Base-by-base conservation (phyloP, 768 basidiomycete genomes). In the Hortiboletus flavorubellus region DNA sequence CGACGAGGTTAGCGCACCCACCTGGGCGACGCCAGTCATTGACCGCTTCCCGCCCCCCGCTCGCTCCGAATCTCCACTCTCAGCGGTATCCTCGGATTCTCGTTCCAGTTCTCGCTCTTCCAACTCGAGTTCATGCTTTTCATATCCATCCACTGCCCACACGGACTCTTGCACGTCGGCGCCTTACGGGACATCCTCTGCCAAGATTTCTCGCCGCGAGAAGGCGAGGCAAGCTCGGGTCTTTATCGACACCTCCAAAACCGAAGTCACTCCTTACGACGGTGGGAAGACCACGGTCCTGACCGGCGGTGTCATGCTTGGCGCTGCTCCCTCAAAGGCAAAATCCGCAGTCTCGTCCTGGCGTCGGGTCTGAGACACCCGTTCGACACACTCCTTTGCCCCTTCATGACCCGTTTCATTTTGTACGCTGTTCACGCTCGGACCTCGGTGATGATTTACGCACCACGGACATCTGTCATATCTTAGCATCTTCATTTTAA, bases 261-360 rank as follows among this genome's bases (percentile, higher is more conserved):
- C 73, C 51, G 87, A 87, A 43, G 87, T 91, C 59, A 91, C 89
- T 45, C 87, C 87, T 64, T 92, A 92, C 63, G 89, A 92, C 61
- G 89, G 89, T 53, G 90, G 90, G 59, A 91, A 90, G 80, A 92
- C 90, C 50, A 91, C 89, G 30, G 89, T 91, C 47, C 82, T 92
- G 62, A 91, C 89, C 3, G 90, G 90, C 53, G 90, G 89, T 59
- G 89, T 91, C 61, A 92, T 92, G 90, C 86, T 92, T 57, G 89
- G 89, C 47, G 74, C 78, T 38, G 77, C 73, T 59, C 66, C 71
- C 53, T 55, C 68, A 49, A 67, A 73, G 59, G 55, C 63, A 63
- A 65, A 66, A 67, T 64, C 72, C 54, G 50, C 60, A 44, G 51
- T 61, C 46, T 54, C 68, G 73, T 79, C 70, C 80, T 87, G 86